Evolutionary conservation across 2,329 filamentous ascomycete genomes (phyloP), one percentile per base, ranked within the genome.

Genomic region (Xylaria sp.): DNA sequence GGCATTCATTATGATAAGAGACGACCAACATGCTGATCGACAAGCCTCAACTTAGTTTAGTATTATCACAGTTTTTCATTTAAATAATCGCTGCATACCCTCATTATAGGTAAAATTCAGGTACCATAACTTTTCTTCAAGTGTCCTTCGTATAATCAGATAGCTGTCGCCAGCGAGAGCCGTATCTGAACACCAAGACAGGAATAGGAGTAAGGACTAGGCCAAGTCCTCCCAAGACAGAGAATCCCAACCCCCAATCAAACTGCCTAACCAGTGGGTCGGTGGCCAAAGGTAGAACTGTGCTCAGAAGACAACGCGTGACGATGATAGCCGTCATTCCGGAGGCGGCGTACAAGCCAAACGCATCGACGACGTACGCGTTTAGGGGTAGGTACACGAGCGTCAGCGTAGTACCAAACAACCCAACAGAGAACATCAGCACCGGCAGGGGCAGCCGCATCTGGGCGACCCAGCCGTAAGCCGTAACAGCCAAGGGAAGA

Each of bases 321-420:
- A 89, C 85, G 65, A 89, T 86, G 4, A 88, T 74, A 0, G 84
- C 85, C 0, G 86, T 88, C 79, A 88, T 82, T 1, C 86, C 86
- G 11, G 85, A 87, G 0, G 87, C 87, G 1, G 86, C 84, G 72
- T 86, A 88, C 5, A 85, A 67, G 0, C 86, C 85, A 65, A 84
- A 87, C 0, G 86, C 85, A 67, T 89, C 87, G 1, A 89, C 86
- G 0, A 88, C 81, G 69, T 88, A 89, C 0, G 86, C 82, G 64
- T 82, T 84, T 1, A 88, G 64, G 0, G 87, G 86, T 21, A 89
- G 74, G 55, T 84, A 79, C 3, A 80, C 79, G 1, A 88, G 75
- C 57, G 85, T 78, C 1, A 86, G 75, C 4, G 81, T 78, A 21
- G 80, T 75, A 11, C 86, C 86, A 5, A 87, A 75, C 1, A 84